Percentiles rank a stretch among this genome's conserved stretches.
phyloP scores from a whole-genome alignment of 257 asterid genomes.

The Vinca minor region DNA sequence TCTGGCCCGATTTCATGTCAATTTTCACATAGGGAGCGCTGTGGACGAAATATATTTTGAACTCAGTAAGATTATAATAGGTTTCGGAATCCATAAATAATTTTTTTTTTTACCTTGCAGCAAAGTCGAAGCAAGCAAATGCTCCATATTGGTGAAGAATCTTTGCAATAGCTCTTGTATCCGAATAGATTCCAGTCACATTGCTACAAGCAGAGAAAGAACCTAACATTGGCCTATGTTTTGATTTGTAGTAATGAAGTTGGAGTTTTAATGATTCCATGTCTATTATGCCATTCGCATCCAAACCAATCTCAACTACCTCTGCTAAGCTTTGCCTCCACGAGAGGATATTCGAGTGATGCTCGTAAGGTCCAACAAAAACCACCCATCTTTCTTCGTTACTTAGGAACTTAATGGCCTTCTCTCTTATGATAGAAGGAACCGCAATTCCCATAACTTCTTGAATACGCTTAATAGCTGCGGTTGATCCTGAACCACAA shows the following conservation, averaged over 20 bases:
- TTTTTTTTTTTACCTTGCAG: conserved; percentile 37
- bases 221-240: conserved; percentile 44
- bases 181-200: conserved; percentile 48
- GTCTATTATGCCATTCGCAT: conserved; percentile 35
- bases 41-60: neutral
- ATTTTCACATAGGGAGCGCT: conserved; percentile 50
- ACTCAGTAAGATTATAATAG: too few relatives aligned
- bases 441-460: conserved; percentile 60
- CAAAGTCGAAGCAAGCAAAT: conserved; percentile 59
- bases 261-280: conserved; percentile 34
- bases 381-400: conserved; percentile 54
- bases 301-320: conserved; percentile 63
- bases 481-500: conserved; percentile 69
- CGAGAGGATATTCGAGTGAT: conserved; percentile 63
- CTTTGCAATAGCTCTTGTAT: conserved; percentile 37
- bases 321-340: conserved; percentile 73
- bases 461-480: conserved; percentile 56
- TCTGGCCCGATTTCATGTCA: conserved; percentile 46
- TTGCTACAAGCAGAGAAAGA: conserved; percentile 80
- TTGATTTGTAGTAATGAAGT: conserved; percentile 25
- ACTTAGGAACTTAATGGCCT: conserved; percentile 22
- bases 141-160: conserved; percentile 55
- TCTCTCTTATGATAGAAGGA: conserved; percentile 45
- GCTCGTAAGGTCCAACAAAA: conserved; percentile 64
- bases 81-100: too few relatives aligned